These are phyloP conservation scores for Massarina eburnea DNA, from an alignment of 2,329 filamentous ascomycete genomes.

Conservation along the genomic window DNA sequence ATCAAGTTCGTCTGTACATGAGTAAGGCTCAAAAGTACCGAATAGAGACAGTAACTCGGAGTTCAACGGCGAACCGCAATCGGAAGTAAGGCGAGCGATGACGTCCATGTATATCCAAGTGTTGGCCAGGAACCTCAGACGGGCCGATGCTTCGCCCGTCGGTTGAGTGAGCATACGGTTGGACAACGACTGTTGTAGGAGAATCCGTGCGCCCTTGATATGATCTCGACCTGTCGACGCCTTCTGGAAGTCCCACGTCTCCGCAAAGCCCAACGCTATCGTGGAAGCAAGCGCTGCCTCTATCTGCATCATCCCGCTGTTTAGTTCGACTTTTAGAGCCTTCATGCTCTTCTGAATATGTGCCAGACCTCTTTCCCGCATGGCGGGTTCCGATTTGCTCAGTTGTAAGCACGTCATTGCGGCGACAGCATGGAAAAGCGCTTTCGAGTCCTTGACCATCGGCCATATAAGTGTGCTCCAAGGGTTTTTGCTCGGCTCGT, in stretches of 20 bases:
- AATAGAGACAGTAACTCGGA: constrained; percentile 36
- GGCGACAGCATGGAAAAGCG: constrained; percentile 66
- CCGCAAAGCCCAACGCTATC: constrained; percentile 65
- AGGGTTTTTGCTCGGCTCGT: constrained; percentile 66
- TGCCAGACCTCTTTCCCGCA: constrained; percentile 62
- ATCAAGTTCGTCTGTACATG: constrained; percentile 53
- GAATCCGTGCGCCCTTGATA: constrained; percentile 62
- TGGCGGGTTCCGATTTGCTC: constrained; percentile 55
- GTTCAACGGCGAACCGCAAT: constrained; percentile 56
- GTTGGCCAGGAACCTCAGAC: constrained; percentile 66
- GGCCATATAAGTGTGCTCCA: constrained; percentile 72
- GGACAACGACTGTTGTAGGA: constrained; percentile 60
- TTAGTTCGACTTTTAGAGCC: constrained; percentile 52
- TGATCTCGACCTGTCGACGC: constrained; percentile 65
- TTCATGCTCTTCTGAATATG: constrained; percentile 65
- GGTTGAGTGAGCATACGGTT: constrained; percentile 42
- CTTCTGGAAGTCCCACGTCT: constrained; percentile 67
- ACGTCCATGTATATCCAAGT: constrained; percentile 73
- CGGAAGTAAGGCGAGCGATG: constrained; percentile 66
- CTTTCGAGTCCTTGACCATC: constrained; percentile 61
- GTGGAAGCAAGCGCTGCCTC: constrained; percentile 67
- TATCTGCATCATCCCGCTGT: constrained; percentile 60
- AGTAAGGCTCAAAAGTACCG: constrained; percentile 19
- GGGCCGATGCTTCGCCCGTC: constrained; percentile 37
- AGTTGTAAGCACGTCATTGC: constrained; percentile 69